Conservation (phyloP, 768 basidiomycete species). For the Tephrocybe sp. region DNA sequence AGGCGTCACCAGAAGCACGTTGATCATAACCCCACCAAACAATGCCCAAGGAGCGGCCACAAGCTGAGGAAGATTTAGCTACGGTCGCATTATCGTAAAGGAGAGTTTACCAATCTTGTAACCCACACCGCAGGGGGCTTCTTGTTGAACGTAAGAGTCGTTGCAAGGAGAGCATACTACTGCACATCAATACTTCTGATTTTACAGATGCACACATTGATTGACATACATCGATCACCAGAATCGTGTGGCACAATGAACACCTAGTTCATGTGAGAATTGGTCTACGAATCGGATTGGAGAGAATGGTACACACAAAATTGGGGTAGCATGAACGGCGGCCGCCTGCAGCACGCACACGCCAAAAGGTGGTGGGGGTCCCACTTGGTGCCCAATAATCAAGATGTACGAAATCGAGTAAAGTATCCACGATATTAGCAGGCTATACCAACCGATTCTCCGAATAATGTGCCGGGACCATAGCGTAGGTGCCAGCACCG, state of each 20-base stretch:
- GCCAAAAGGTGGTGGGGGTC: conserved; percentile 20
- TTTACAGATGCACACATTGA: not conserved
- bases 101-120: not conserved
- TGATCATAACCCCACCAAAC: not conserved
- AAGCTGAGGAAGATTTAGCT: not conserved
- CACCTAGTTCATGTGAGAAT: not conserved
- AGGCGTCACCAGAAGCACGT: not conserved
- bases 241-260: not conserved
- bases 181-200: too few relatives aligned
- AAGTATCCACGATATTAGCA: conserved; percentile 21
- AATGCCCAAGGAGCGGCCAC: not conserved
- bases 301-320: conserved; percentile 20
- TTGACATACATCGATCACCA: not conserved
- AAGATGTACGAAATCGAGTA: conserved; percentile 23
- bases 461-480: conserved; percentile 14
- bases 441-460: conserved; percentile 20
- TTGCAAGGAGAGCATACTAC: not conserved
- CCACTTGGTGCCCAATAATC: conserved; percentile 20
- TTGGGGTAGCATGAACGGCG: conserved; percentile 22
- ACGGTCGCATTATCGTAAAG: not conserved
- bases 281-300: not conserved
- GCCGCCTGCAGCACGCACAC: conserved; percentile 22
- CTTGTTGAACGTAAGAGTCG: not conserved
- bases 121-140: not conserved
- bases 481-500: not conserved